phyloP scores from a whole-genome alignment of 2,329 filamentous ascomycete genomes.

The Penicillium occitanis region DNA sequence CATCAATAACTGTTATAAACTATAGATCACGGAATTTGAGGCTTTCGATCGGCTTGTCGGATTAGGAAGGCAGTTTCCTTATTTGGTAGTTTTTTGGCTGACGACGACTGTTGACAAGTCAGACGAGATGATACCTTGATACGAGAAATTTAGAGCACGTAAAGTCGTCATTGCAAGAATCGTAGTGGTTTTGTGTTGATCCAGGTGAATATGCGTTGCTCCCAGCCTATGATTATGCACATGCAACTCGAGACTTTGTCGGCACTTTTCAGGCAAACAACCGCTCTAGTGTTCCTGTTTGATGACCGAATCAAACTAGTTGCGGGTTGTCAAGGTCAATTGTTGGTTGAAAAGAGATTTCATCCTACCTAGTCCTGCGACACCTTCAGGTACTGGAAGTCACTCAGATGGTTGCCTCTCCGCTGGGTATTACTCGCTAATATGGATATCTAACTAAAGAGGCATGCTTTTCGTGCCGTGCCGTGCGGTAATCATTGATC shows the following conservation, averaged over 20 bases:
- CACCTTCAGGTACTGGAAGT: too few species aligned
- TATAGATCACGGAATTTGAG: neutral
- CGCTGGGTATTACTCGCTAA: too few species aligned
- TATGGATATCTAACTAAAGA: too few species aligned
- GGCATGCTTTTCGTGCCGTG: too few species aligned
- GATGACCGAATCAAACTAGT: neutral
- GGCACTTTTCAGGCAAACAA: too few species aligned
- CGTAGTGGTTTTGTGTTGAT: neutral
- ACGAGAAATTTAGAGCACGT: neutral
- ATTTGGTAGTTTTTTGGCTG: neutral
- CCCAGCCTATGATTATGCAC: neutral
- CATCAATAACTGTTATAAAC: neutral
- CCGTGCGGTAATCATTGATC: too few species aligned
- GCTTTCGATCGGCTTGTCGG: neutral
- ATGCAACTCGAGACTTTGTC: neutral
- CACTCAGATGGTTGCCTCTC: too few species aligned
- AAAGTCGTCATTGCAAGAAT: too few species aligned
- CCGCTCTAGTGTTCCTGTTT: too few species aligned
- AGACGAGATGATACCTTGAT: neutral
- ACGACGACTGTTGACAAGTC: neutral
- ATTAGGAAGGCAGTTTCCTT: slow-evolving; percentile 4
- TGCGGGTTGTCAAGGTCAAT: neutral
- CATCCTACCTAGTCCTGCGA: too few species aligned
- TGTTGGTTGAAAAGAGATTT: too few species aligned
- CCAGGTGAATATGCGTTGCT: neutral